Base-by-base conservation (phyloP, 2,329 filamentous ascomycete species). In the Fusarium papillatum region DNA sequence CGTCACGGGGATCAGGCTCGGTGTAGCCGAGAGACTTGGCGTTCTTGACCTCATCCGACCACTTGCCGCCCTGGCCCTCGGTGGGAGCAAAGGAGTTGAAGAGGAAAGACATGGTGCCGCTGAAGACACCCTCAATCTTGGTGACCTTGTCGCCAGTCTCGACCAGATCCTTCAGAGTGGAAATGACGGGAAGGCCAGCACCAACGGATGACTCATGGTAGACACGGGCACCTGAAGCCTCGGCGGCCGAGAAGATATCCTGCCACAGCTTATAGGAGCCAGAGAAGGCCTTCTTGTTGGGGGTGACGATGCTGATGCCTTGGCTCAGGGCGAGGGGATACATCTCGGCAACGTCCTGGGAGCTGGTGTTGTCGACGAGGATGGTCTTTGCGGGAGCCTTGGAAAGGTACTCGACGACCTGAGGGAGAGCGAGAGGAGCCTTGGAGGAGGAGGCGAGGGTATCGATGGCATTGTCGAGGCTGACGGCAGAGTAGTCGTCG, bases 201-300 rank as follows among this genome's bases (percentile, higher is more conserved):
- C 97, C 97, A 26, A 98, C 95, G 14, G 95, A 97, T 48, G 95
- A 96, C 86, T 99, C 97, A 84, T 99, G 97, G 89, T 97, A 98
- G 71, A 98, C 89, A 82, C 95, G 94, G 53, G 96, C 95, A 53
- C 93, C 94, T 2, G 90, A 91, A 36, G 90, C 88, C 60, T 90
- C 88, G 2, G 95, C 93, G 2, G 95, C 90, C 5, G 88, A 86
- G 84, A 98, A 97, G 82, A 99, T 98, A 74, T 94, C 91, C 81
- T 95, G 90, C 96, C 96, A 99, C 68, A 98, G 88, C 78, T 92
- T 88, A 80, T 95, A 92, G 57, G 91, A 92, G 69, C 94, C 93
- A 0, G 95, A 97, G 86, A 99, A 99, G 17, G 94, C 96, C 86
- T 99, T 99, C 89, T 99, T 99, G 89, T 98, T 99, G 53, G 97